phyloP scores from a whole-genome alignment of 2,329 filamentous ascomycete genomes.

The Curvularia sp. region DNA sequence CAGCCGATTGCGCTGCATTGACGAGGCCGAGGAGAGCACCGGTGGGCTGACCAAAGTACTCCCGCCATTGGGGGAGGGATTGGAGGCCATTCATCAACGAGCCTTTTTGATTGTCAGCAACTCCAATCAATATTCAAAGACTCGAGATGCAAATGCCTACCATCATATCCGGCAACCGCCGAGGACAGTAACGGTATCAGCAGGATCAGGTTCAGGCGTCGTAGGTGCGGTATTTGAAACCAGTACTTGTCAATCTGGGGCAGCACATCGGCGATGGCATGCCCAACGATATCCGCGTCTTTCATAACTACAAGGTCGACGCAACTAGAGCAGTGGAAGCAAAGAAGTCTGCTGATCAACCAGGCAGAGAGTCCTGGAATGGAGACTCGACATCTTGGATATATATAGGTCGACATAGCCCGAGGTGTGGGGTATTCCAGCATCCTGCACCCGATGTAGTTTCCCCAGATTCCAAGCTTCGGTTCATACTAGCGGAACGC shows the following conservation, averaged over 20 bases:
- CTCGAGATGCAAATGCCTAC: conserved; percentile 27
- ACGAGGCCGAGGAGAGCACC: conserved; percentile 26
- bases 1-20: conserved; percentile 20
- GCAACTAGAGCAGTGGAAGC: neutral
- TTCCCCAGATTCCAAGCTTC: neutral
- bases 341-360: neutral
- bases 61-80: conserved; percentile 16
- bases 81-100: conserved; percentile 53
- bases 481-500: conserved; percentile 7
- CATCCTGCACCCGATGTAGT: neutral
- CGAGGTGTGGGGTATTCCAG: conserved; percentile 1
- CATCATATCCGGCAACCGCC: conserved; percentile 47
- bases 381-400: neutral
- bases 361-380: neutral
- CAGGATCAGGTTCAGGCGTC: conserved; percentile 56
- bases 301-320: conserved; percentile 4
- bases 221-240: conserved; percentile 54
- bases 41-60: conserved; percentile 21
- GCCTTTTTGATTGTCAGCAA: neutral
- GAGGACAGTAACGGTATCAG: conserved; percentile 56
- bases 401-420: neutral
- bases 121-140: neutral
- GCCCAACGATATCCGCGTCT: conserved; percentile 37
- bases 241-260: conserved; percentile 51
- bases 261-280: conserved; percentile 48